These are phyloP conservation scores for Ascochyta lentis DNA, from an alignment of 2,329 filamentous ascomycete genomes.

Conservation along the genomic window DNA sequence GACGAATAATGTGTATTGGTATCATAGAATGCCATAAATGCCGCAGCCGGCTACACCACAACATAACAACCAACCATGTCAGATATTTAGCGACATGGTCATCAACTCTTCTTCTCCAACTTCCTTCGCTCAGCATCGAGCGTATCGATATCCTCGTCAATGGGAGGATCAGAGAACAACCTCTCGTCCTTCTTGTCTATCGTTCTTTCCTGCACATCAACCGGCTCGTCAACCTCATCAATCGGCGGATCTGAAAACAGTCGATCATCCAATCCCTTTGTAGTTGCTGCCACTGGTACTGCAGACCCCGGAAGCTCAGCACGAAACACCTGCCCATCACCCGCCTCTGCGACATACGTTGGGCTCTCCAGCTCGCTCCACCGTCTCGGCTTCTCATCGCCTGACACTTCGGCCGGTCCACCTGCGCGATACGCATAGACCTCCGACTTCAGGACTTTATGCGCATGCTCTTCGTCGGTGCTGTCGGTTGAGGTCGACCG, in stretches of 20 bases:
- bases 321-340: constrained; percentile 13
- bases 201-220: constrained; percentile 1
- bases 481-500: constrained; percentile 2
- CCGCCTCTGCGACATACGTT: constrained; percentile 11
- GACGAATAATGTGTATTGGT: constrained; percentile 5
- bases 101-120: background rate
- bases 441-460: constrained; percentile 7
- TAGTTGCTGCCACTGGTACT: background rate
- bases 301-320: constrained; percentile 23
- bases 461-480: constrained; percentile 23
- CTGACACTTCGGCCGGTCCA: background rate
- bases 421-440: constrained; percentile 7
- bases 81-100: background rate
- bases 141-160: constrained; percentile 1
- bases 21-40: constrained; percentile 3
- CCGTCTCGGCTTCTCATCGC: constrained; percentile 12
- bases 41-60: background rate
- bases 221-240: constrained; percentile 14
- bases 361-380: constrained; percentile 22
- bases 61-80: background rate
- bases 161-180: constrained; percentile 11
- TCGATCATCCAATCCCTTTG: constrained; percentile 15
- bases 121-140: background rate
- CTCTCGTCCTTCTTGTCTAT: constrained; percentile 15
- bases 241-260: constrained; percentile 23